These are phyloP conservation scores for Porphyrellus sp. DNA, from an alignment of 1,284 basidiomycete species.

Conservation along the genomic window DNA sequence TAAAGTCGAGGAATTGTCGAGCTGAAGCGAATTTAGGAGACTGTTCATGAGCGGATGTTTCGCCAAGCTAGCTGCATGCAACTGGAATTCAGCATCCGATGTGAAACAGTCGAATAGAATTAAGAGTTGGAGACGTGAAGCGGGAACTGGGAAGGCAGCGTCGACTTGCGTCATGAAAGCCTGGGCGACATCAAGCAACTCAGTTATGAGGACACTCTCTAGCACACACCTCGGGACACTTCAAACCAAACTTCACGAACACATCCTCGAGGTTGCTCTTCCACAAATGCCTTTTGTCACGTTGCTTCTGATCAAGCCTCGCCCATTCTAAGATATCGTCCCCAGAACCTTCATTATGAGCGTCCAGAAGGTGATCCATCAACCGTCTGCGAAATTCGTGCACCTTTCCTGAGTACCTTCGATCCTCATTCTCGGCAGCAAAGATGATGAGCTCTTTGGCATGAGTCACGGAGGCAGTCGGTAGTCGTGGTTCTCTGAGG, in stretches of 20 bases:
- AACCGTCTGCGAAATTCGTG: conserved; percentile 62
- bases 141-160: conserved; percentile 54
- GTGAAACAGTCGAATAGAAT: conserved; percentile 60
- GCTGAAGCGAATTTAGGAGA: conserved; percentile 58
- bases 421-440: conserved; percentile 52
- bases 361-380: conserved; percentile 70
- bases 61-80: conserved; percentile 51
- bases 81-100: conserved; percentile 51
- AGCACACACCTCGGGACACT: conserved; percentile 56
- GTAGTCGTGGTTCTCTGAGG: conserved; percentile 66
- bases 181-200: conserved; percentile 37
- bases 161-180: conserved; percentile 65
- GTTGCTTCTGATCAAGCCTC: conserved; percentile 56
- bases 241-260: conserved; percentile 59
- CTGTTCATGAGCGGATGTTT: conserved; percentile 59
- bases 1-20: conserved; percentile 70
- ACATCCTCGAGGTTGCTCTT: conserved; percentile 74
- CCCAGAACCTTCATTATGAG: conserved; percentile 67
- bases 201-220: conserved; percentile 13
- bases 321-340: conserved; percentile 73
- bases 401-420: conserved; percentile 48
- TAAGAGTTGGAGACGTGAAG: conserved; percentile 64
- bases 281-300: conserved; percentile 60
- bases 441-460: conserved; percentile 71
- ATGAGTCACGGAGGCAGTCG: conserved; percentile 51